A percentile compares a stretch with the other conserved stretches of the same genome.
Evolutionary conservation across 179 eudicot species (phyloP).

Genomic region (Dionaea muscipula): DNA sequence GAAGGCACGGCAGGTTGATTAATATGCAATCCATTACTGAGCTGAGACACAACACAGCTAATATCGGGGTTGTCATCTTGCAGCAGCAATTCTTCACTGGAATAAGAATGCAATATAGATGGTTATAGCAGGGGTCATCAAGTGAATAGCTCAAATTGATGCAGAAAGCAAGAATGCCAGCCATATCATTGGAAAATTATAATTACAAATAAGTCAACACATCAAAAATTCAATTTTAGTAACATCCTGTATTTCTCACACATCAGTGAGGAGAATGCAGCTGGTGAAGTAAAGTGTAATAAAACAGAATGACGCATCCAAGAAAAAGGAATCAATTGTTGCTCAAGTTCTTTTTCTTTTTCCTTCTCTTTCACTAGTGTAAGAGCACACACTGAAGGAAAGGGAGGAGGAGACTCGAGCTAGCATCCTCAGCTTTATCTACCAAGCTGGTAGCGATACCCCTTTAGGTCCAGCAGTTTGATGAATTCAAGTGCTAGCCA

Average conservation of each 20-base stretch:
- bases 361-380: neutral
- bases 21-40: slow-evolving; percentile 42
- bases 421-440: neutral
- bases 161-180: too few relatives aligned
- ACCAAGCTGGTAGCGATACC: neutral
- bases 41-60: slow-evolving; percentile 39
- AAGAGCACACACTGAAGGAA: neutral
- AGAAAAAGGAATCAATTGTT: neutral
- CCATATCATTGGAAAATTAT: too few relatives aligned
- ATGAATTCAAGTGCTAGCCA: neutral
- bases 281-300: neutral
- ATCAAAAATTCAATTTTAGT: neutral
- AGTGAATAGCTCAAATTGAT: too few relatives aligned
- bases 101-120: slow-evolving; percentile 5
- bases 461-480: neutral
- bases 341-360: neutral
- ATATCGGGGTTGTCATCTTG: slow-evolving; percentile 67
- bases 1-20: slow-evolving; percentile 25
- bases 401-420: neutral
- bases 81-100: slow-evolving; percentile 77
- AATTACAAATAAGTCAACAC: too few relatives aligned
- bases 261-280: neutral
- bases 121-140: slow-evolving; percentile 1
- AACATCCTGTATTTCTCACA: neutral
- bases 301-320: neutral